These are phyloP conservation scores for Chimonanthus salicifolius DNA, from an alignment of 164 flowering plant genomes.

Conservation along the genomic window DNA sequence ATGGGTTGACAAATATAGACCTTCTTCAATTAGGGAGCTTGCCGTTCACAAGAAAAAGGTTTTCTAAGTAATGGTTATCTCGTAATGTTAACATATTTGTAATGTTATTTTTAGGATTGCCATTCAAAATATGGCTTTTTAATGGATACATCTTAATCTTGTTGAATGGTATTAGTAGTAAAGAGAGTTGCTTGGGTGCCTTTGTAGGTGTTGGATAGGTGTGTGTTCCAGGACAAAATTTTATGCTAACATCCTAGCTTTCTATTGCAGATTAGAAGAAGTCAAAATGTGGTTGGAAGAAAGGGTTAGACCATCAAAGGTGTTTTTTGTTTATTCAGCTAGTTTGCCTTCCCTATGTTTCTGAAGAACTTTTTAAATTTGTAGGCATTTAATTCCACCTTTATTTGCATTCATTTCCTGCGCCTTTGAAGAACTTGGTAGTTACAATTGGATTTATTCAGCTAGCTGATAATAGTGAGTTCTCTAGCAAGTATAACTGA, in stretches of 20 bases:
- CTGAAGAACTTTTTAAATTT: not conserved
- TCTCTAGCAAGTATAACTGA: too few species aligned
- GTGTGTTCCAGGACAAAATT: constrained; percentile 1
- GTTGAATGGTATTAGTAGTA: constrained; percentile 1
- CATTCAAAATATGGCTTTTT: not conserved
- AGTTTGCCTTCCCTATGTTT: not conserved
- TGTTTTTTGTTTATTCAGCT: constrained; percentile 14
- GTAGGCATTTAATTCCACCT: not conserved
- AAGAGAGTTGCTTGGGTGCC: not conserved
- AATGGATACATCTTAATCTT: not conserved
- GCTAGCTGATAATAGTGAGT: not conserved
- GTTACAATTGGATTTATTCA: not conserved
- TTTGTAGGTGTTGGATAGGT: not conserved
- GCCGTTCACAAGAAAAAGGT: constrained; percentile 97
- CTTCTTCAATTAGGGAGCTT: constrained; percentile 63
- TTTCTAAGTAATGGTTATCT: constrained; percentile 3
- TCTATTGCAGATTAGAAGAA: constrained; percentile 77
- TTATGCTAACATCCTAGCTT: constrained; percentile 4
- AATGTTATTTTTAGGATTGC: not conserved
- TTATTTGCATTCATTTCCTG: not conserved
- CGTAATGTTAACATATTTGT: not conserved
- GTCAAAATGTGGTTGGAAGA: constrained; percentile 76
- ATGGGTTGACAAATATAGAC: constrained; percentile 89
- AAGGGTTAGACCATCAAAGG: constrained; percentile 45
- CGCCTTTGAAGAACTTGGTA: not conserved